Percentiles rank a stretch among this genome's conserved stretches.
Evolutionary conservation across 2,329 filamentous ascomycete genomes (phyloP).

Genomic region (Macrophomina tecta): DNA sequence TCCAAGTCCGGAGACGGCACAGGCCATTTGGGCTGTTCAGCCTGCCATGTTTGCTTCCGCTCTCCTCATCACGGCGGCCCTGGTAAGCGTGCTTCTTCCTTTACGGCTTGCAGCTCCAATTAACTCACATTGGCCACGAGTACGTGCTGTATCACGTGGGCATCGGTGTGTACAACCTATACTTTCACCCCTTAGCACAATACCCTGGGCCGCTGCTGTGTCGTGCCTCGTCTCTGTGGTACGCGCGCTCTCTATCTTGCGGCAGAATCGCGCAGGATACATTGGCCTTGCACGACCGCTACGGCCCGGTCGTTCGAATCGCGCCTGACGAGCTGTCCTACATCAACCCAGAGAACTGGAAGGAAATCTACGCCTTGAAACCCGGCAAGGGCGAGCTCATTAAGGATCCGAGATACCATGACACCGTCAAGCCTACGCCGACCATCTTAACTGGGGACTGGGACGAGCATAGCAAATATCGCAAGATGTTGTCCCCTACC

Average conservation of each 20-base stretch:
- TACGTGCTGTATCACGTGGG: conserved; percentile 30
- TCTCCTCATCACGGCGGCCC: no score
- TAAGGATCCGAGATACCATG: conserved; percentile 21
- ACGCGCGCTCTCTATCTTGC: conserved; percentile 36
- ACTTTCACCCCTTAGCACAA: conserved; percentile 51
- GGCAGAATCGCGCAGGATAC: conserved; percentile 39
- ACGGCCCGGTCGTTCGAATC: conserved; percentile 41
- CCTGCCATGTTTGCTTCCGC: no score
- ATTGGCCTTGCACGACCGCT: conserved; percentile 45
- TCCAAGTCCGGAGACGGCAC: no score
- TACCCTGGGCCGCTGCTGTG: conserved; percentile 51
- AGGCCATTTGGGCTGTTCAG: no score
- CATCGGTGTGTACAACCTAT: conserved; percentile 45
- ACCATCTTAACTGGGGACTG: conserved; percentile 29
- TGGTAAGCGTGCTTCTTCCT: no score
- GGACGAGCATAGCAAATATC: conserved; percentile 48
- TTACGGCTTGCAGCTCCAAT: not conserved
- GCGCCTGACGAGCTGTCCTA: conserved; percentile 49
- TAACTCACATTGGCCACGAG: not conserved
- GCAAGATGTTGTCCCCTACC: conserved; percentile 47
- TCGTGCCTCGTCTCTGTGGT: conserved; percentile 41
- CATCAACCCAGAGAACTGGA: conserved; percentile 49
- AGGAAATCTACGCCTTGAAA: conserved; percentile 38
- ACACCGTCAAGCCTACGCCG: not conserved
- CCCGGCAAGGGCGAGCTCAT: not conserved